Conservation (phyloP, 768 basidiomycete genomes). For the Tephrocybe sp. region DNA sequence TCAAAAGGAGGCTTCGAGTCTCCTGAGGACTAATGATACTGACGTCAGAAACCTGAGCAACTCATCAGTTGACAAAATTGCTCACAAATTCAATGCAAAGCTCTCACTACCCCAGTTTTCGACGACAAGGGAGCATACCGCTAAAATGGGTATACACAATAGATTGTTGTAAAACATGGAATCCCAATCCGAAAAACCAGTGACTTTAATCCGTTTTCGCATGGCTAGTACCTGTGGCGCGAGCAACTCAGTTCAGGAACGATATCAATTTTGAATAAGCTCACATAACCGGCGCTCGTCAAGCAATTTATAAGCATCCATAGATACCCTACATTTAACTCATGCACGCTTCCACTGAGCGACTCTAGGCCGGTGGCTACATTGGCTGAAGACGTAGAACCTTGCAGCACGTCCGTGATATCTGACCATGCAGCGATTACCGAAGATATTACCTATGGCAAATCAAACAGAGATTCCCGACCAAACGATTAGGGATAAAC, state of each 20-base stretch:
- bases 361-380: constrained; percentile 26
- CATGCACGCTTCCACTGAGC: constrained; percentile 46
- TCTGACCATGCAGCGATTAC: constrained; percentile 97
- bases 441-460: constrained; percentile 79
- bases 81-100: constrained; percentile 86
- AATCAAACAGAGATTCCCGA: too few relatives aligned
- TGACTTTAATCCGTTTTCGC: constrained; percentile 94
- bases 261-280: constrained; percentile 23
- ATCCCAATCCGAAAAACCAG: constrained; percentile 97
- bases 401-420: constrained; percentile 47
- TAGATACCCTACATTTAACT: constrained; percentile 79
- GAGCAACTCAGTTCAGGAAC: constrained; percentile 11
- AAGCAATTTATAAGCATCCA: constrained; percentile 97
- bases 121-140: constrained; percentile 74
- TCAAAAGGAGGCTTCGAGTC: constrained; percentile 75
- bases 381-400: background rate
- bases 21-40: constrained; percentile 68
- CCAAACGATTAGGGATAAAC: constrained; percentile 21
- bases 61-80: constrained; percentile 6
- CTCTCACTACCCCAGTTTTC: constrained; percentile 90
- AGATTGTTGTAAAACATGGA: constrained; percentile 99
- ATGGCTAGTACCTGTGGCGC: constrained; percentile 79
- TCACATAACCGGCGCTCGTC: constrained; percentile 86
- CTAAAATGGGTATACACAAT: constrained; percentile 88
- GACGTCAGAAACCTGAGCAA: background rate